Evolutionary conservation across 2,329 filamentous ascomycete species (phyloP).

Genomic region (Tricladium varicosporioides): DNA sequence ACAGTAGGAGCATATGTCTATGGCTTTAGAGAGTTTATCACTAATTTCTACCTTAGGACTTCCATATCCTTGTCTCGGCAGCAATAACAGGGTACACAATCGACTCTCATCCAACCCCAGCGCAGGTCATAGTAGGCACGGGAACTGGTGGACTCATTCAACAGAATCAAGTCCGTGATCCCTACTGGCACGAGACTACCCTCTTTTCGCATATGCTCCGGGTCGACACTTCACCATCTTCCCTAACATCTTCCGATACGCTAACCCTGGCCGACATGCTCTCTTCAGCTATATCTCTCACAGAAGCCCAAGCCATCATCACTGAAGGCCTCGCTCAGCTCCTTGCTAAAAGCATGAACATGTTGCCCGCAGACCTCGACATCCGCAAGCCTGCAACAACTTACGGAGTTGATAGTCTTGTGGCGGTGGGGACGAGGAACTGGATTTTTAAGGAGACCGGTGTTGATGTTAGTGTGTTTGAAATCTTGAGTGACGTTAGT

Average conservation of each 20-base stretch:
- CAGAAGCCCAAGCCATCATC: slow-evolving; percentile 12
- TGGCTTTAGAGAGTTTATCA: not conserved
- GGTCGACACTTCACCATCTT: not conserved
- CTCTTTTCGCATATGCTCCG: slow-evolving; percentile 45
- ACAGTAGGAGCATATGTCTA: not conserved
- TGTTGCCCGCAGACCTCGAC: slow-evolving; percentile 29
- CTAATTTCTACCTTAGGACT: slow-evolving; percentile 5
- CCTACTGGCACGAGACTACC: slow-evolving; percentile 52
- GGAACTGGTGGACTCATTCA: slow-evolving; percentile 52
- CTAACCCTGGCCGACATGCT: slow-evolving; percentile 9
- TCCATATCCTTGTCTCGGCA: slow-evolving; percentile 41
- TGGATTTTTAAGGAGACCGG: slow-evolving; percentile 45
- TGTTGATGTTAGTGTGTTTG: slow-evolving; percentile 36
- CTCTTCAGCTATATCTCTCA: not conserved
- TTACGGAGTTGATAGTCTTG: slow-evolving; percentile 52
- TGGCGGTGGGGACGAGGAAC: slow-evolving; percentile 51
- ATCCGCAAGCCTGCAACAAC: slow-evolving; percentile 28
- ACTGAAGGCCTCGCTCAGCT: slow-evolving; percentile 17
- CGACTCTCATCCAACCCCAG: slow-evolving; percentile 35
- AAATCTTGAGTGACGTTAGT: slow-evolving; percentile 12
- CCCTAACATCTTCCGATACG: not conserved
- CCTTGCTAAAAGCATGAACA: slow-evolving; percentile 29
- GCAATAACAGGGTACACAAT: slow-evolving; percentile 41
- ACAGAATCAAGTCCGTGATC: slow-evolving; percentile 51
- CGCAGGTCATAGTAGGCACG: slow-evolving; percentile 51